Conservation (phyloP, 768 basidiomycete genomes). For the Phanerodontia chrysosporium region DNA sequence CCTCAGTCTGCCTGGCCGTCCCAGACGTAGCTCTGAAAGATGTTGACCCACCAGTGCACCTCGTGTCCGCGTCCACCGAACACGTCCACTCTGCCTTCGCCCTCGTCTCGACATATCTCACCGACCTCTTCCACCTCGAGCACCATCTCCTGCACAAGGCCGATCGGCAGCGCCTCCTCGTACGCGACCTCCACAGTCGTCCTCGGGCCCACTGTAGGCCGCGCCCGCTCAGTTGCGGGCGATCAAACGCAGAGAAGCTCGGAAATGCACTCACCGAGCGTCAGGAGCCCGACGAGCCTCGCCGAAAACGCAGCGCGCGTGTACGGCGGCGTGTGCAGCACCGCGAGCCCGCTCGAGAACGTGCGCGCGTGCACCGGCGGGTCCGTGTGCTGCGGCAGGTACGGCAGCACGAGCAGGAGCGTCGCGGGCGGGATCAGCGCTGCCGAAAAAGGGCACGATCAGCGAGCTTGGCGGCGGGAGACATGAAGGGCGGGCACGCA, state of each 20-base stretch:
- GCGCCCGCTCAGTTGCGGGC: not conserved
- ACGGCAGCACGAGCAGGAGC: conserved; percentile 70
- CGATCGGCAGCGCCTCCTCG: conserved; percentile 68
- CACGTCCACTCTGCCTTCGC: conserved; percentile 25
- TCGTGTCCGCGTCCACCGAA: conserved; percentile 43
- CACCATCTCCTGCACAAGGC: conserved; percentile 76
- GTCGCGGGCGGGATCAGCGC: conserved; percentile 89
- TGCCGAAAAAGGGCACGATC: no score
- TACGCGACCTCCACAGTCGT: conserved; percentile 70
- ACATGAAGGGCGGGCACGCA: conserved; percentile 32
- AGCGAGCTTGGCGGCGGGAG: not conserved
- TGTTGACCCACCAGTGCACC: conserved; percentile 69
- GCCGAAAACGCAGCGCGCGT: conserved; percentile 62
- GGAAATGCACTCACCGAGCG: conserved; percentile 29
- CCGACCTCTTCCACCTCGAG: conserved; percentile 67
- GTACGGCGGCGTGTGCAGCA: conserved; percentile 82
- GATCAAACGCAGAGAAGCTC: not conserved
- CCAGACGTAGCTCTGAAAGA: conserved; percentile 67
- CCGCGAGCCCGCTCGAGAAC: conserved; percentile 70
- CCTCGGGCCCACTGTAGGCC: conserved; percentile 22
- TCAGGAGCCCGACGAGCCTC: conserved; percentile 55
- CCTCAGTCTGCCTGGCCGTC: conserved; percentile 49
- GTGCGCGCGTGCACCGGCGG: conserved; percentile 66
- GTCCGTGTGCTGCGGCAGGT: conserved; percentile 57
- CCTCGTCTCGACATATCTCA: conserved; percentile 75